Percentiles rank a stretch among this genome's conserved stretches.
These are phyloP conservation scores for Penicillium ucsense DNA, from an alignment of 495 filamentous ascomycete species.

Conservation along the genomic window DNA sequence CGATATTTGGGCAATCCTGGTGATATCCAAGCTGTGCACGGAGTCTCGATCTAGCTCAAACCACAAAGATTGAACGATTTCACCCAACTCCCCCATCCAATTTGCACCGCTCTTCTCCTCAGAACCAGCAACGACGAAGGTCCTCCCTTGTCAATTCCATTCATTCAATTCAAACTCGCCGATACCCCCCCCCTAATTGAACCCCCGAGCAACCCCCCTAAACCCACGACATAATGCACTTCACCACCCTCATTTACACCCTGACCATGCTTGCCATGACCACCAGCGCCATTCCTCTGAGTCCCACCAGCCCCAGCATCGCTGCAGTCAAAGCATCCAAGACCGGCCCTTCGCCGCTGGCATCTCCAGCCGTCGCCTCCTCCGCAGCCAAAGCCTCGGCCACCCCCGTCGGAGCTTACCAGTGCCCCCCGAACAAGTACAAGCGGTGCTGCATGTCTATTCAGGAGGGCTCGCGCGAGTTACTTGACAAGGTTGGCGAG, in stretches of 20 bases:
- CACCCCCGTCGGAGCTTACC: slow-evolving; percentile 10
- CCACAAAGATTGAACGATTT: neutral
- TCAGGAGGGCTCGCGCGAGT: slow-evolving; percentile 5
- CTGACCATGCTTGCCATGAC: slow-evolving; percentile 7
- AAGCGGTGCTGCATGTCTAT: slow-evolving; percentile 28
- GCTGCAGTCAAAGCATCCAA: neutral
- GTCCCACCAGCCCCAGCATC: neutral
- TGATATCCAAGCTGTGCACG: too few relatives aligned
- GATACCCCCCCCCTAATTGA: too few relatives aligned
- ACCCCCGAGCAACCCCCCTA: too few relatives aligned
- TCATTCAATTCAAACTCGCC: too few relatives aligned
- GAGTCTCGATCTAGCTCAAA: neutral
- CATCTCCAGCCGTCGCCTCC: neutral
- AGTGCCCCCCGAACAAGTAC: slow-evolving; percentile 11
- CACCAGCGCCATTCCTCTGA: slow-evolving; percentile 3
- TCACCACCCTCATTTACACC: slow-evolving; percentile 2
- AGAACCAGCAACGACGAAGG: too few relatives aligned
- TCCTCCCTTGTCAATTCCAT: too few relatives aligned
- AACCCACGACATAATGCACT: slow-evolving; percentile 3
- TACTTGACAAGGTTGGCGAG: slow-evolving; percentile 12
- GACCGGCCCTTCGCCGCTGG: neutral
- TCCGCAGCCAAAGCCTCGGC: neutral
- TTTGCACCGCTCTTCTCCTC: too few relatives aligned
- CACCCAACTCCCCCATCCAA: too few relatives aligned
- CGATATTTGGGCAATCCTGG: too few relatives aligned